phyloP scores from a whole-genome alignment of 345 rosid genomes.

The Lumnitzera racemosa region DNA sequence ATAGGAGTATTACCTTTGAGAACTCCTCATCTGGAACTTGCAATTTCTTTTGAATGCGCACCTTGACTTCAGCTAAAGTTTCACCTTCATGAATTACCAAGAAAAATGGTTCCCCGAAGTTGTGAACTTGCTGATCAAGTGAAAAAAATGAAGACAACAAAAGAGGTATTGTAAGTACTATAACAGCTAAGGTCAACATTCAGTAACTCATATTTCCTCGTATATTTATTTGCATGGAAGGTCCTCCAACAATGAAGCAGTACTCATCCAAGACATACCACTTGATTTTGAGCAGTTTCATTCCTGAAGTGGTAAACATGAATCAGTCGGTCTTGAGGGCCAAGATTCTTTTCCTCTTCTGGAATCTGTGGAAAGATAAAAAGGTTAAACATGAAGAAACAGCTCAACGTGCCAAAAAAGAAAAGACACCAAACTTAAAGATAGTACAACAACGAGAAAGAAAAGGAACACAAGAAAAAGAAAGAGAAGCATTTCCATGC shows the following conservation, averaged over 20 bases:
- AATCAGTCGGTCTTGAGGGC: constrained; percentile 72
- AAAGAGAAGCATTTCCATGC: no score
- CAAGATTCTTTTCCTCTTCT: constrained; percentile 81
- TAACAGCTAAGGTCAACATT: no score
- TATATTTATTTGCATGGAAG: no score
- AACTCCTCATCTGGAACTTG: constrained; percentile 89
- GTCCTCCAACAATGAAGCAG: no score
- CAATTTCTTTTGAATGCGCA: constrained; percentile 72
- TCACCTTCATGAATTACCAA: constrained; percentile 89
- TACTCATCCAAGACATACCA: constrained; percentile 21
- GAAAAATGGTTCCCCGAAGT: constrained; percentile 96
- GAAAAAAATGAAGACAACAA: neutral
- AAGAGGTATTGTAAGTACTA: no score
- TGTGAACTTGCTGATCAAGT: constrained; percentile 68
- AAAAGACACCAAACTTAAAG: no score
- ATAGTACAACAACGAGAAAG: no score
- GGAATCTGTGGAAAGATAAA: constrained; percentile 44
- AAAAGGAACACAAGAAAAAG: no score
- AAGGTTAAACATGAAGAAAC: neutral
- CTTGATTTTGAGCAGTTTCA: constrained; percentile 69
- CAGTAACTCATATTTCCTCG: no score
- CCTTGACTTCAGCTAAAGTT: constrained; percentile 69
- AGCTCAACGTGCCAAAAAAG: no score
- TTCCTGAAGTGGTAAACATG: constrained; percentile 87
- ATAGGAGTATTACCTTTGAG: constrained; percentile 48